Percentiles rank a stretch among this genome's conserved stretches.
phyloP scores from a whole-genome alignment of 1,139 yeast species.

The Saccharomycopsis hybrid region DNA sequence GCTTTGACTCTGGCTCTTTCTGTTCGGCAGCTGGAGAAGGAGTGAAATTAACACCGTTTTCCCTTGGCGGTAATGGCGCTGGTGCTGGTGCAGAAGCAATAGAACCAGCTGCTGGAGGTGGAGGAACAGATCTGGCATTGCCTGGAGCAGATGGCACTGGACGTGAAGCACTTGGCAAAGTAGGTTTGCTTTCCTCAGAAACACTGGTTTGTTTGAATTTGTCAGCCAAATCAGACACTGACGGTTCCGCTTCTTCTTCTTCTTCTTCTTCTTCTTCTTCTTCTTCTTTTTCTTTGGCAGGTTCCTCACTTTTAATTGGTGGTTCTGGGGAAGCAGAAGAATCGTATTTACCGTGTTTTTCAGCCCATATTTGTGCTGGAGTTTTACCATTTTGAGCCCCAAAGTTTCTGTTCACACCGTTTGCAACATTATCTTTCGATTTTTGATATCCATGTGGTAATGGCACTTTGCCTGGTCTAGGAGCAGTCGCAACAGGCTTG shows the following conservation, averaged over 20 bases:
- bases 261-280: conserved; percentile 25
- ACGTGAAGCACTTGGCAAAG: conserved; percentile 28
- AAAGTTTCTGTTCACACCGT: conserved; percentile 64
- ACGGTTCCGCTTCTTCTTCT: too few relatives aligned
- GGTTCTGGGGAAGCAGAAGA: conserved; percentile 22
- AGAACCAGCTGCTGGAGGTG: conserved; percentile 21
- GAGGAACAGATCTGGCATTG: conserved; percentile 20
- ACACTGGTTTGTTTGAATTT: conserved; percentile 24
- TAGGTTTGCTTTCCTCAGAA: neutral
- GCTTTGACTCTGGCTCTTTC: conserved; percentile 23
- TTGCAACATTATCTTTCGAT: conserved; percentile 42
- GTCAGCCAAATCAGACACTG: conserved; percentile 21
- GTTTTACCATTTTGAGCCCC: conserved; percentile 77
- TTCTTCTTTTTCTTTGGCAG: conserved; percentile 15
- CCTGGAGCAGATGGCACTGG: conserved; percentile 22
- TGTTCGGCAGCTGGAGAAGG: conserved; percentile 22
- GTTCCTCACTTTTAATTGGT: conserved; percentile 20
- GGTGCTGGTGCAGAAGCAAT: conserved; percentile 17
- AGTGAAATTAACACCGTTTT: too few relatives aligned
- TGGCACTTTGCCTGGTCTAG: conserved; percentile 45
- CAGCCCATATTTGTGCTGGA: conserved; percentile 96
- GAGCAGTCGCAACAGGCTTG: conserved; percentile 38
- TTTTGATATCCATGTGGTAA: conserved; percentile 28
- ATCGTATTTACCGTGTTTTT: conserved; percentile 60
- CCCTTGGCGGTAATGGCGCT: conserved; percentile 16